Conservation (phyloP, 441 rosid genomes). For the Gossypium gossypioides region DNA sequence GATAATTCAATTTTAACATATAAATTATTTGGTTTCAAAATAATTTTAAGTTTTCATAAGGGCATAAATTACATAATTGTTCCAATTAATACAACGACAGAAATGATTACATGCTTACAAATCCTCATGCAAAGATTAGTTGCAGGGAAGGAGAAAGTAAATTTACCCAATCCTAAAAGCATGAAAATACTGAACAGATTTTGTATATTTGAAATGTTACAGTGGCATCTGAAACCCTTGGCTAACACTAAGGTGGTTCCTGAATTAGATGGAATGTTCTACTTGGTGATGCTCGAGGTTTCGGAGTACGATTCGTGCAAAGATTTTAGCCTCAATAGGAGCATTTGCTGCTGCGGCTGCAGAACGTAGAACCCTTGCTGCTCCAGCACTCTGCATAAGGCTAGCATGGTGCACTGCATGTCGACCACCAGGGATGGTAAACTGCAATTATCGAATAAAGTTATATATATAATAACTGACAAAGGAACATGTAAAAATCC, state of each 20-base stretch:
- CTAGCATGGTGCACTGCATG: conserved; percentile 85
- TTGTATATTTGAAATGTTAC: conserved; percentile 6
- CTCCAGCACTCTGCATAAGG: conserved; percentile 79
- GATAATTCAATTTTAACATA: not conserved
- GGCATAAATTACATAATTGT: not conserved
- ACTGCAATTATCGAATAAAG: conserved; percentile 34
- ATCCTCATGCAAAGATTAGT: conserved; percentile 19
- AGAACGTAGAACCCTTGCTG: conserved; percentile 72
- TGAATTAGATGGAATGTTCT: conserved; percentile 36
- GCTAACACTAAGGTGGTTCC: not conserved
- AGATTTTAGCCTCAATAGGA: conserved; percentile 77
- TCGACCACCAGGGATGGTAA: conserved; percentile 85
- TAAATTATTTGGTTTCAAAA: too few relatives aligned
- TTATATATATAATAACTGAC: not conserved
- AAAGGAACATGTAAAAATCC: not conserved
- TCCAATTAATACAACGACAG: conserved; percentile 17
- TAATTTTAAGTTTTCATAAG: not conserved
- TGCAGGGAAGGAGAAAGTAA: conserved; percentile 9
- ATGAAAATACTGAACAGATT: not conserved
- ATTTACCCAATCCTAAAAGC: not conserved
- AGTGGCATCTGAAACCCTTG: not conserved
- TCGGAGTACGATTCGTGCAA: conserved; percentile 76
- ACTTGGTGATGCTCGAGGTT: conserved; percentile 75
- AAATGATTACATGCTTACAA: conserved; percentile 12
- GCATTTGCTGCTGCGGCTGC: conserved; percentile 90